Evolutionary conservation across 2,329 filamentous ascomycete species (phyloP), one percentile per base, ranked within the genome.

Genomic region (Sclerotinia trifoliorum): DNA sequence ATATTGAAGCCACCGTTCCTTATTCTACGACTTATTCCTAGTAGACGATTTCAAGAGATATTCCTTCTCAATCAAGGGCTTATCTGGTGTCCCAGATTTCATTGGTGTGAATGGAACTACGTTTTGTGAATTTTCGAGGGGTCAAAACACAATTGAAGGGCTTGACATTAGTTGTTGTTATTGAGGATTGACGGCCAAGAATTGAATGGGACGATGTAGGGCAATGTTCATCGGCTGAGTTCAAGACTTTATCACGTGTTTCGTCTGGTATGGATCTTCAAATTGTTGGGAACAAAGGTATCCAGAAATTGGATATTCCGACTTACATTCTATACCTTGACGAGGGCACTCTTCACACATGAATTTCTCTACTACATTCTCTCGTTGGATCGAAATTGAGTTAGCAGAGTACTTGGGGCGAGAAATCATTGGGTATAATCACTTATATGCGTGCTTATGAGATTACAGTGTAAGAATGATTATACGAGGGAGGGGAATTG

Each of bases 1-100:
- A 86, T 76, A 80, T 89, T 71, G 87, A 89, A 76, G 85, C 86
- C 21, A 81, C 87, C 7, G 81, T 83, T 0, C 86, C 0, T 89
- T 89, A 74, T 79, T 90, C 51, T 78, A 80, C 44, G 86, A 89
- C 74, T 88, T 46, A 85, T 83, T 2, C 80, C 82, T 1, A 72
- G 76, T 24, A 82, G 83, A 2, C 80, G 84, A 46, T 75, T 89
- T 69, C 79, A 80, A 42, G 80, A 81, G 48, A 77, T 90, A 15
- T 80, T 81, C 17, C 72, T 90, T 26, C 83, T 84, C 32, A 89
- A 89, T 74, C 81, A 83, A 72, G 82, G 83, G 0, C 78, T 86
- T 39, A 79, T 85, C 8, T 81, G 84, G 63, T 80, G 81, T 57
- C 83, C 83, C 66, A 83, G 86, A 71, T 86, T 84, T 75, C 84